These are phyloP conservation scores for Pythium brachiatum DNA, from an alignment of 352 stramenopile genomes.

Conservation along the genomic window DNA sequence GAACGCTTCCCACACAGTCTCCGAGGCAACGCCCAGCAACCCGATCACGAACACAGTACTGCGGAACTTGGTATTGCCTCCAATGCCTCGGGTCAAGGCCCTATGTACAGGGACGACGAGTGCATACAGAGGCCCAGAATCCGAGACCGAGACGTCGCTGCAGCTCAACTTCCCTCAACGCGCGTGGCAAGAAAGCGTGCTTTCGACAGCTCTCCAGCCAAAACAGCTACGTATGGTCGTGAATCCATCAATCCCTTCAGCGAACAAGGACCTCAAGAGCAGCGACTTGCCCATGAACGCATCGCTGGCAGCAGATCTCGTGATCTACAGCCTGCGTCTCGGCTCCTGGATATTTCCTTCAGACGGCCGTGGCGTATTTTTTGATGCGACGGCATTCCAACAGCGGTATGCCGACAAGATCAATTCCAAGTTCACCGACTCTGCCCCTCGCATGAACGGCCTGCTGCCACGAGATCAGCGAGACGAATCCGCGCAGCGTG, in stretches of 20 bases:
- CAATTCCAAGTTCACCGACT: too few species aligned
- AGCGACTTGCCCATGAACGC: background rate
- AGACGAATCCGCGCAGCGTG: background rate
- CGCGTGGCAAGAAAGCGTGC: background rate
- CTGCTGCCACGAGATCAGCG: too few species aligned
- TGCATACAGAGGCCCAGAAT: background rate
- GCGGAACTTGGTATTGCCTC: background rate
- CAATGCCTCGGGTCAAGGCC: background rate
- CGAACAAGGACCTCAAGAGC: background rate
- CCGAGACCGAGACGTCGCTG: background rate
- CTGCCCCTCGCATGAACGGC: too few species aligned
- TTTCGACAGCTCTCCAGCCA: background rate
- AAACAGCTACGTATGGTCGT: background rate
- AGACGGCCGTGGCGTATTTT: background rate
- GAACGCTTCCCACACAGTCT: too few species aligned
- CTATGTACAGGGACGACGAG: background rate
- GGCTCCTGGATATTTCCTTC: background rate
- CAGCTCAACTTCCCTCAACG: background rate
- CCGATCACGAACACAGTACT: background rate
- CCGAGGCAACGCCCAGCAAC: background rate
- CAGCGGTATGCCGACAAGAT: background rate
- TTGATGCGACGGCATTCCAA: background rate
- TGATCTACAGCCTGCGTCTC: background rate
- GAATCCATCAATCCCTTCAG: background rate
- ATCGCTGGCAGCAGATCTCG: background rate